Evolutionary conservation across 805 yeast genomes (phyloP).

Genomic region (Metschnikowia henanensis): DNA sequence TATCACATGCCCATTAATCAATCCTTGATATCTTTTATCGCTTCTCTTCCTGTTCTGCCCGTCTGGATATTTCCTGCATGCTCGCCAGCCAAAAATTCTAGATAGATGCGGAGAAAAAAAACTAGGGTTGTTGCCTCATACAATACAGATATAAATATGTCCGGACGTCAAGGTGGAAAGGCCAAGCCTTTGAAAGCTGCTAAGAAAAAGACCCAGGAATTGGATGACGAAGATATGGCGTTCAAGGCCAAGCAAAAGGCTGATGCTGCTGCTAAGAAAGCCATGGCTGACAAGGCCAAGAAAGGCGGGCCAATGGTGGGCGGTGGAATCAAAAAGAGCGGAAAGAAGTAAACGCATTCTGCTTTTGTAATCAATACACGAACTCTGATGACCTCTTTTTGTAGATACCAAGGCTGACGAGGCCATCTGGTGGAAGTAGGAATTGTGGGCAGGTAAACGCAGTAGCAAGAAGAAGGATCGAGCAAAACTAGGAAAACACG

Average conservation of each 20-base stretch:
- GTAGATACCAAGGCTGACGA: no score
- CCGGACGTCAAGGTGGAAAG: constrained; percentile 98
- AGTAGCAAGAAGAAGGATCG: no score
- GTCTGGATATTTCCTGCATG: no score
- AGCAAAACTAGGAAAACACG: no score
- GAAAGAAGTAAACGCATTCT: constrained; percentile 26
- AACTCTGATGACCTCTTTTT: no score
- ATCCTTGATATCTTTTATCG: no score
- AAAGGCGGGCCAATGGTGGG: constrained; percentile 91
- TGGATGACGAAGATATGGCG: constrained; percentile 86
- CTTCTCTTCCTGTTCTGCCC: no score
- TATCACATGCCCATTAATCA: no score
- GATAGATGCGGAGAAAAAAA: constrained; percentile 3
- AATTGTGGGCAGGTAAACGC: no score
- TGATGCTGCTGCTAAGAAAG: constrained; percentile 91
- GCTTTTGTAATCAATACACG: no score
- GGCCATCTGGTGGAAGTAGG: no score
- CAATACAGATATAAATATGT: constrained; percentile 47
- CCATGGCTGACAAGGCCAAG: constrained; percentile 81
- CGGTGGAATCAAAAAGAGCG: constrained; percentile 95
- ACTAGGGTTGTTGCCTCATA: neutral
- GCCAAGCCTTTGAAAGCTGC: constrained; percentile 87
- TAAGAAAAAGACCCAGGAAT: constrained; percentile 74
- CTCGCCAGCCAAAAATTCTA: neutral
- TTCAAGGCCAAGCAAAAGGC: constrained; percentile 94